Evolutionary conservation across 495 filamentous ascomycete species (phyloP), one percentile per base, ranked within the genome.

Genomic region (Astrothelium macrocarpum): DNA sequence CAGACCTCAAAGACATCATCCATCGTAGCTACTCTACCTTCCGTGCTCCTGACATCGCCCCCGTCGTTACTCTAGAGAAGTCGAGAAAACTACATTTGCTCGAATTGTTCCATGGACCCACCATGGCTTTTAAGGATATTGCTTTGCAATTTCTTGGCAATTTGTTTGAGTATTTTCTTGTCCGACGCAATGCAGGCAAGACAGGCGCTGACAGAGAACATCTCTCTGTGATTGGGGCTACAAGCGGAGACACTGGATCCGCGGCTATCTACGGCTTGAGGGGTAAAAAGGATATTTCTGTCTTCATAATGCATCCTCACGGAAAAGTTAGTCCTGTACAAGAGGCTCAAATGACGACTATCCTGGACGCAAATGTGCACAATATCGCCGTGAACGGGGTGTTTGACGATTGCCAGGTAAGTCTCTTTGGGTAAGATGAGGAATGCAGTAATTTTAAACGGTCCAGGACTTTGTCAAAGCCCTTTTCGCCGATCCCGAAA

Each of bases 31-130:
- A 97, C 72, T 84, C 87, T 7, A 93, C 90, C 20, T 98, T 98
- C 81, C 87, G 92, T 34, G 78, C 82, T 43, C 73, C 81, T 12
- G 83, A 93, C 16, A 81, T 87, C 45, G 88, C 89, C 1, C 93
- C 94, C 0, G 71, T 90, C 14, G 81, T 89, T 43, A 79, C 85
- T 11, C 80, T 96, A 31, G 75, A 87, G 61, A 70, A 77, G 23
- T 76, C 87, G 63, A 81, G 84, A 67, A 85, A 90, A 71, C 73
- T 97, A 10, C 81, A 95, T 72, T 76, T 97, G 12, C 85, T 97
- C 12, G 94, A 98, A 75, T 85, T 98, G 12, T 98, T 97, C 82
- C 93, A 97, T 72, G 94, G 94, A n/a, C 92, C 91, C 1, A 97
- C 84, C n/a, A 96, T 87, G 68, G 84, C 93, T 7, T 97, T 96